Evolutionary conservation across 2,329 filamentous ascomycete genomes (phyloP), one percentile per base, ranked within the genome.

Genomic region (Paracoccidioides brasiliensis): DNA sequence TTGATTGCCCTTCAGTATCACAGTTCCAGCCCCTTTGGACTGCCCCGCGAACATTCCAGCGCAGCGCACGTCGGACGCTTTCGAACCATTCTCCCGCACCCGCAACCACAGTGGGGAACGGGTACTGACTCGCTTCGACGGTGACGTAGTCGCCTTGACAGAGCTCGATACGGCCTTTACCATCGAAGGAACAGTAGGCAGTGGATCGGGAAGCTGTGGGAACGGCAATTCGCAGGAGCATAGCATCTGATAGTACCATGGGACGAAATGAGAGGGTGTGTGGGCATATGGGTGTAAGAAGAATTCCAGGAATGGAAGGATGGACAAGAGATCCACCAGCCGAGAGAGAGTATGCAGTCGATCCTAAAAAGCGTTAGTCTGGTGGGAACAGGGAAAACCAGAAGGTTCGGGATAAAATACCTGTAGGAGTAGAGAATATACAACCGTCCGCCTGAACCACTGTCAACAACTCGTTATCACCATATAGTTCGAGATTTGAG

Each of bases 371-470:
- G 48, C 50, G 40, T 42, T 32, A 56, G n/a, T 22, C 14, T 22
- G 6, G 30, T 46, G 28, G 3, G 14, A n/a, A 40, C 32, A 48
- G 7, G 30, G 2, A 32, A 22, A 9, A 43, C 32, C 7, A 14
- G 33, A 51, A 14, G 50, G 62, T 42, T 62, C 55, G 49, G 15
- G 37, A 22, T 54, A 45, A 45, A 35, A 62, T 67, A 65, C 84
- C 93, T 35, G 93, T 98, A 1, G 93, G 93, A 0, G 93, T 98
- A 48, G 88, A 94, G 71, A 98, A 95, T 67, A 98, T 98, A 74
- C 90, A 95, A 55, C 93, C 93, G 66, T 98, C 93, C 38, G 93
- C 93, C 73, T 95, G 90, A 50, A 98, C 88, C 53, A 96, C 88
- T 14, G 93, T 98, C 63, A 98, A 79, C 45, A 96, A 84, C 70